Evolutionary conservation across 2,329 filamentous ascomycete genomes (phyloP).

Genomic region (Talaromyces sp.): DNA sequence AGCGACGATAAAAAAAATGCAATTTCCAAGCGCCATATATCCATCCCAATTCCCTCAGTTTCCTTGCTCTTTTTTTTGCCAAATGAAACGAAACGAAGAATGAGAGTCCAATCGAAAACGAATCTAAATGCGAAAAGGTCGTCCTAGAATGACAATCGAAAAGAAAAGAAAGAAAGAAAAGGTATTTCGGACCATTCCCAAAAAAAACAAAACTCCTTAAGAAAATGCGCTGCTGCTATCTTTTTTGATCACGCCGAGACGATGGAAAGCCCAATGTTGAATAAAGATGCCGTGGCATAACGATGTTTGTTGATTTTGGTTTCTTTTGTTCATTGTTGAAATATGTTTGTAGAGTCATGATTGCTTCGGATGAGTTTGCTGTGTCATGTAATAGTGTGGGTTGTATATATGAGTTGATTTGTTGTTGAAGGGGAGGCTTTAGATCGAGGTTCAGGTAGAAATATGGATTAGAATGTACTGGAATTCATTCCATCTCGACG

Average conservation of each 20-base stretch:
- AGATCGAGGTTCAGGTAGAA: not conserved
- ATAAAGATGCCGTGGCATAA: not conserved
- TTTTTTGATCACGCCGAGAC: not conserved
- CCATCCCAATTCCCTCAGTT: not conserved
- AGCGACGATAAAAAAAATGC: not conserved
- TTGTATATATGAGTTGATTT: not conserved
- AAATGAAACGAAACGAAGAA: not conserved
- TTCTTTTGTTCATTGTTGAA: not conserved
- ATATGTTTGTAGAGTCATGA: not conserved
- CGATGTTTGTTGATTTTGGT: not conserved
- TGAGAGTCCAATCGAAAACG: not conserved
- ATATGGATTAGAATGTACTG: not conserved
- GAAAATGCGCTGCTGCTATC: slow-evolving; percentile 4
- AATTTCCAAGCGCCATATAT: not conserved
- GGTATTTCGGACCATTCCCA: not conserved
- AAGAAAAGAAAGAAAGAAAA: slow-evolving; percentile 1
- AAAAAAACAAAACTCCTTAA: slow-evolving; percentile 3
- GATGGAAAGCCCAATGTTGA: not conserved
- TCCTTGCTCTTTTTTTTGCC: not conserved
- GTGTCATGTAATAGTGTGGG: not conserved
- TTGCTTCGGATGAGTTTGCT: not conserved
- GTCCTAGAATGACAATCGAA: not conserved
- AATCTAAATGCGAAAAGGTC: slow-evolving; percentile 1
- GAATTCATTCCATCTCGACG: not conserved
- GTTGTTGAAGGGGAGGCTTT: not conserved